A percentile compares a stretch with the other conserved stretches of the same genome.
Conservation (phyloP, 1,139 yeast species). For the Saccharomyces pastorianus region DNA sequence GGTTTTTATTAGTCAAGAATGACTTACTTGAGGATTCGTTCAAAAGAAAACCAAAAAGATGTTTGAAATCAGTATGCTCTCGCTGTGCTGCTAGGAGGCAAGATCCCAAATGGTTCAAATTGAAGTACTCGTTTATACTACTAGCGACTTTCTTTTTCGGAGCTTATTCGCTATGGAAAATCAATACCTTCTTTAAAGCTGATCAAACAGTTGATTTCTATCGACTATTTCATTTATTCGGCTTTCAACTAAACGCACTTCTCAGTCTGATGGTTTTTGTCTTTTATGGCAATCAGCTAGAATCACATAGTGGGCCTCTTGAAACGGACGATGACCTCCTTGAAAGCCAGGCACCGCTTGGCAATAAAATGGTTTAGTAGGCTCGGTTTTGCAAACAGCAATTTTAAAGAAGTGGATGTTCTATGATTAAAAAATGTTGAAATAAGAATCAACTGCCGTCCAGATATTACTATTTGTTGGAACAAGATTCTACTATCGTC, state of each 20-base stretch:
- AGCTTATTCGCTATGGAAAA: neutral
- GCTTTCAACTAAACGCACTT: neutral
- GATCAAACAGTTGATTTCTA: neutral
- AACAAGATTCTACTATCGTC: too few relatives aligned
- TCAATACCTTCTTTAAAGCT: neutral
- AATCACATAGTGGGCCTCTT: neutral
- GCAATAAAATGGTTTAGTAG: neutral
- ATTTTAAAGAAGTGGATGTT: neutral
- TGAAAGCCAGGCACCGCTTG: neutral
- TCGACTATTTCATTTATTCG: neutral
- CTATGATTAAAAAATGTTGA: neutral
- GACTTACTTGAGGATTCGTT: neutral
- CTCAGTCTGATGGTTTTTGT: neutral
- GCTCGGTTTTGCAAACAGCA: neutral
- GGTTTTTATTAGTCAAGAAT: neutral
- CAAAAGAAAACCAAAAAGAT: neutral
- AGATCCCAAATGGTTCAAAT: neutral
- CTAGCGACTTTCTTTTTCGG: neutral
- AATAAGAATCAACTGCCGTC: neutral
- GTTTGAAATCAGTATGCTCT: neutral
- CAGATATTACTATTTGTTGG: too few relatives aligned
- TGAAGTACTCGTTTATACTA: neutral
- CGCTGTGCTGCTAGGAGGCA: neutral
- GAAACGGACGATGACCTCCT: neutral
- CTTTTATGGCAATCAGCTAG: neutral